phyloP scores from a whole-genome alignment of 2,329 filamentous ascomycete genomes.

The Sarocladiaceae sp. region DNA sequence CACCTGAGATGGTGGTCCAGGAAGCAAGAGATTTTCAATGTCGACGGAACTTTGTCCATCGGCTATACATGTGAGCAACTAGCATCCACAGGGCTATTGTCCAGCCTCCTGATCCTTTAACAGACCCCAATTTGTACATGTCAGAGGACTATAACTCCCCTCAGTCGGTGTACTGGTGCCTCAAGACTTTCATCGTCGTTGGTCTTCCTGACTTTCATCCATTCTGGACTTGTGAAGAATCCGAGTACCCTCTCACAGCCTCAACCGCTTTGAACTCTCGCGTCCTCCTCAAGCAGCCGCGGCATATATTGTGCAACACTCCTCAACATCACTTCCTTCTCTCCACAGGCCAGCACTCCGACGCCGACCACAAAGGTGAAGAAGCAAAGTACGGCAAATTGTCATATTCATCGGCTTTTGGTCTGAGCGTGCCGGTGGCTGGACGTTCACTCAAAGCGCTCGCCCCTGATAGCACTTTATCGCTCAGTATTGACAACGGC shows the following conservation, averaged over 20 bases:
- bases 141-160: constrained; percentile 54
- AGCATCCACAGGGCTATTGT: too few species aligned
- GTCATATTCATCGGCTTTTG: constrained; percentile 44
- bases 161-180: constrained; percentile 50
- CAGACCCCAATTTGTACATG: constrained; percentile 49
- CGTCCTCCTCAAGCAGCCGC: neutral
- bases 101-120: too few species aligned
- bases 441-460: constrained; percentile 28
- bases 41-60: constrained; percentile 46
- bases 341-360: constrained; percentile 33
- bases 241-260: neutral
- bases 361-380: constrained; percentile 32
- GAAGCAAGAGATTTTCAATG: constrained; percentile 39
- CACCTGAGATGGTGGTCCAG: constrained; percentile 47
- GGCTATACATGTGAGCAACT: constrained; percentile 25
- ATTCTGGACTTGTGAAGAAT: constrained; percentile 42
- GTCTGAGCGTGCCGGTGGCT: constrained; percentile 38
- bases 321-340: constrained; percentile 37
- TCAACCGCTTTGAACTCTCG: neutral
- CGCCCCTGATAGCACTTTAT: constrained; percentile 29
- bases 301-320: constrained; percentile 9
- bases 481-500: constrained; percentile 14
- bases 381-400: constrained; percentile 45
- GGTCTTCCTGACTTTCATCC: constrained; percentile 28
- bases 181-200: constrained; percentile 44